phyloP scores from a whole-genome alignment of 352 stramenopile genomes.

The Phytophthora fragariae region DNA sequence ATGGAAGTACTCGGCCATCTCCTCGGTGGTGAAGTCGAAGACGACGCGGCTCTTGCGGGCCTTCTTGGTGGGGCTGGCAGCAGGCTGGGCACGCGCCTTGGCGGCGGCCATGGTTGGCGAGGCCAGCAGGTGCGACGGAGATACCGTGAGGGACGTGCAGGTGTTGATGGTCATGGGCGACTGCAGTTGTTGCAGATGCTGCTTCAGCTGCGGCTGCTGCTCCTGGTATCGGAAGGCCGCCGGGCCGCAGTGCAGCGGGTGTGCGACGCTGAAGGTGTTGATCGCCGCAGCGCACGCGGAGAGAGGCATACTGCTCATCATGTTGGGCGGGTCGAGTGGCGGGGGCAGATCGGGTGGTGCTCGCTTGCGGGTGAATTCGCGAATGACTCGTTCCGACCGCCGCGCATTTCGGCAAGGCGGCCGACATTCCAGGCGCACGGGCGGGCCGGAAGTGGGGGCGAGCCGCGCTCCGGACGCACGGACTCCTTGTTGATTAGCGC shows the following conservation, averaged over 20 bases:
- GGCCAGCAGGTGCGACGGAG: conserved; percentile 15
- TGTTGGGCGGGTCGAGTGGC: not conserved
- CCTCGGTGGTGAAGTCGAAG: conserved; percentile 62
- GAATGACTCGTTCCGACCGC: conserved; percentile 38
- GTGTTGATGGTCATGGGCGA: conserved; percentile 16
- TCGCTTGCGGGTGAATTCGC: conserved; percentile 23
- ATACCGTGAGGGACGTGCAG: conserved; percentile 6
- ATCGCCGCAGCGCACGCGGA: conserved; percentile 14
- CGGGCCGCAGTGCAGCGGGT: conserved; percentile 30
- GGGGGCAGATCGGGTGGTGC: not conserved
- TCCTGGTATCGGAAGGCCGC: conserved; percentile 6
- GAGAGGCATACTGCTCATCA: conserved; percentile 39
- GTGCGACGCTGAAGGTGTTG: conserved; percentile 29
- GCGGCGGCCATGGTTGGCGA: conserved; percentile 26
- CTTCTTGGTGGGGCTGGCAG: conserved; percentile 38
- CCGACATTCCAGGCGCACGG: conserved; percentile 1
- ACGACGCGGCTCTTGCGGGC: conserved; percentile 58
- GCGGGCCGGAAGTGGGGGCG: not conserved
- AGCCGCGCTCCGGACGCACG: conserved; percentile 20
- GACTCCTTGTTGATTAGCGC: conserved; percentile 23
- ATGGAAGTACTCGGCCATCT: conserved; percentile 67
- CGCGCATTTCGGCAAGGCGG: conserved; percentile 10
- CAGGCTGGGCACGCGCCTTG: conserved; percentile 18
- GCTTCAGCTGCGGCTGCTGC: not conserved
- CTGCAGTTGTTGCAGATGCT: too few relatives aligned